Evolutionary conservation across 2,329 filamentous ascomycete genomes (phyloP), one percentile per base, ranked within the genome.

Genomic region (Diplodia sapinea): DNA sequence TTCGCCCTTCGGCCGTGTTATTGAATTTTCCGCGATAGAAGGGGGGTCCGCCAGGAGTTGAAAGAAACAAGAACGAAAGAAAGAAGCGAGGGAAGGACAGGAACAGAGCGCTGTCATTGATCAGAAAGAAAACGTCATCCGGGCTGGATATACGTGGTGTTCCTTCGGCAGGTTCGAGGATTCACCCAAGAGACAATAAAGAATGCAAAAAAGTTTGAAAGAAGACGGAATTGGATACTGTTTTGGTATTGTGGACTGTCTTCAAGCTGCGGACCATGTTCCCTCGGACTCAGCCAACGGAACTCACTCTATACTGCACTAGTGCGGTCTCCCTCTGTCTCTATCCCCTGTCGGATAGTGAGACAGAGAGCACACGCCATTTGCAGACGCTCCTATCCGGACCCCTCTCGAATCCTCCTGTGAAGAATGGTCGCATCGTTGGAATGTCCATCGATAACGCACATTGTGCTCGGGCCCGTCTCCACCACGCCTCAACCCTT

Each of bases 401-500:
- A 11, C 43, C 43, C 43, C 43, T 47, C 57, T 62, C 6, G 6
- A 33, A 20, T 31, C 4, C 23, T 62, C 40, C 57, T 62, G 20
- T 62, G 23, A 26, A 50, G 11, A 15, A 7, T 40, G 5, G 40
- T 62, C 38, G 57, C 36, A 29, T 26, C 40, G 47, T 33, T 62
- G 40, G 47, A 20, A 33, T 62, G 2, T 20, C 15, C 40, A 43
- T 62, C 40, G 57, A 62, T 50, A 43, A 62, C 26, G 40, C 40
- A 50, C 57, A 43, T 62, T 40, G 57, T 62, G 57, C 57, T 62
- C 57, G 57, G 57, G 47, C 57, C 56, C 40, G 31, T 12, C 31
- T 33, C 23, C 20, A 49, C 23, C 40, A 26, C 40, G 31, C 23
- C 57, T 31, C 26, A 26, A 43, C 26, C 17, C 57, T 29, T 9